These are phyloP conservation scores for Mediolabrus comicus DNA, from an alignment of 108 stramenopile species.

Conservation along the genomic window DNA sequence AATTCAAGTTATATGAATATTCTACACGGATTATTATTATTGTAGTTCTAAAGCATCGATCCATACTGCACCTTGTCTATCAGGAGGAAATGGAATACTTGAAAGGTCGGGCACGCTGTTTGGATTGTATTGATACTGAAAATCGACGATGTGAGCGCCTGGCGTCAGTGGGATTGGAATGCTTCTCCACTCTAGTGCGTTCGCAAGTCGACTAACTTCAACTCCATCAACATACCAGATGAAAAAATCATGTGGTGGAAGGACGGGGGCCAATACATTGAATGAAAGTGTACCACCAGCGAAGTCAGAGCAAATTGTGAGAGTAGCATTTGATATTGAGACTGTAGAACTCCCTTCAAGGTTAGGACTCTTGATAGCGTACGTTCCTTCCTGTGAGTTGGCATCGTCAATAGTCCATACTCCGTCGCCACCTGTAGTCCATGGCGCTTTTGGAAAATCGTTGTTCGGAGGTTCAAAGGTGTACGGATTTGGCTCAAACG, in stretches of 20 bases:
- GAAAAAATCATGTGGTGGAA: not conserved
- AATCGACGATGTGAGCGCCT: not conserved
- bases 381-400: conserved; percentile 4
- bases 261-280: not conserved
- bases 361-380: conserved; percentile 11
- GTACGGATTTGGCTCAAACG: not conserved
- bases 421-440: conserved; percentile 31
- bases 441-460: conserved; percentile 30
- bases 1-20: not conserved
- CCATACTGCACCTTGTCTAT: not conserved
- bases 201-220: not conserved
- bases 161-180: not conserved
- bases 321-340: conserved; percentile 15
- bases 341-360: not conserved
- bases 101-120: not conserved
- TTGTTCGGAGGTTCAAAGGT: not conserved
- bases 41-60: not conserved
- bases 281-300: conserved; percentile 11
- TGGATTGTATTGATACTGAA: not conserved
- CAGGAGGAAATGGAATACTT: not conserved
- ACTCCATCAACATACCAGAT: conserved; percentile 3
- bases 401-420: conserved; percentile 26
- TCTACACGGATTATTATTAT: not conserved
- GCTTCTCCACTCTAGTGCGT: not conserved
- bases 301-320: conserved; percentile 13